A percentile compares a stretch with the other conserved stretches of the same genome.
Evolutionary conservation across 768 basidiomycete genomes (phyloP).

Genomic region (Calocybe gangraenosa): DNA sequence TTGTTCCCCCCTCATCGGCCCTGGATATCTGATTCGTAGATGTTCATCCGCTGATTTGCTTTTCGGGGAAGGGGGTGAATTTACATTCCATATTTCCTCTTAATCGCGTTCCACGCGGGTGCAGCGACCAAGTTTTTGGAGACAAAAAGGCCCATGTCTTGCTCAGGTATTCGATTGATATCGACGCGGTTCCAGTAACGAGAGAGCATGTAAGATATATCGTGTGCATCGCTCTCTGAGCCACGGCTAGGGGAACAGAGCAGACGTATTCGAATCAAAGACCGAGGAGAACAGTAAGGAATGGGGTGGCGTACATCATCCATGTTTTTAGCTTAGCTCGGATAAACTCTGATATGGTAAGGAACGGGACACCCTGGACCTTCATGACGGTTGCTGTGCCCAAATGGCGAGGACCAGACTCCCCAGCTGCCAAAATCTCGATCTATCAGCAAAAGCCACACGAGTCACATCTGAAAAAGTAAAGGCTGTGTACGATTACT

Average conservation of each 20-base stretch:
- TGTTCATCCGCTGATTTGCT: constrained; percentile 2
- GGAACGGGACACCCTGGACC: constrained; percentile 70
- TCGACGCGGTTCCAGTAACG: constrained; percentile 82
- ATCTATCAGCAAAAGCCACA: constrained; percentile 44
- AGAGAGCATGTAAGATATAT: constrained; percentile 66
- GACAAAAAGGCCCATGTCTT: constrained; percentile 80
- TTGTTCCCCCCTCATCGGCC: neutral
- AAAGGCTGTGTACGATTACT: constrained; percentile 7
- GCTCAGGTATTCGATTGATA: constrained; percentile 81
- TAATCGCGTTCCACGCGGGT: constrained; percentile 71
- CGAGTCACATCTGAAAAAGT: constrained; percentile 3
- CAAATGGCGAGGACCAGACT: constrained; percentile 73
- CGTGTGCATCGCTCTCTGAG: constrained; percentile 69
- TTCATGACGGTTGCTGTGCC: constrained; percentile 65
- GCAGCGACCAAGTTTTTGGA: constrained; percentile 52
- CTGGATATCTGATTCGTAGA: neutral
- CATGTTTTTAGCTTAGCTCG: constrained; percentile 81
- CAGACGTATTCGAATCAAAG: constrained; percentile 14
- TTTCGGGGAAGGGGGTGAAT: neutral
- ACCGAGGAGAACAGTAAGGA: constrained; percentile 10
- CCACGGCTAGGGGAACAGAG: constrained; percentile 46
- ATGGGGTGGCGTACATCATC: constrained; percentile 58
- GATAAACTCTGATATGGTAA: constrained; percentile 83
- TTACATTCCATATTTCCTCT: constrained; percentile 68
- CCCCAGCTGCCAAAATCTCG: constrained; percentile 79